Evolutionary conservation across 148 eudicot genomes (phyloP).

Genomic region (Nepenthes gracilis): DNA sequence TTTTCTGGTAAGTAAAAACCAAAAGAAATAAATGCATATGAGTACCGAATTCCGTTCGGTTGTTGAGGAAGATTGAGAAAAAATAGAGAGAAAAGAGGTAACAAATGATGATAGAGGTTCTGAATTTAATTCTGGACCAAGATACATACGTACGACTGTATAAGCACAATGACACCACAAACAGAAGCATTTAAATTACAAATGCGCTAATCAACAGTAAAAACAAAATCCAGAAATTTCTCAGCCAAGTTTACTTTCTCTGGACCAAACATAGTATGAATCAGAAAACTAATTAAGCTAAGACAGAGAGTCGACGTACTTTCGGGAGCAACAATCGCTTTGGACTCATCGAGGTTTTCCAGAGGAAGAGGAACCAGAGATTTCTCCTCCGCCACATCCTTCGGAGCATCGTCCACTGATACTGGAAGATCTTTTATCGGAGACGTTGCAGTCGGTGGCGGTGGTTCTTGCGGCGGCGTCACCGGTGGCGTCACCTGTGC

Average conservation of each 20-base stretch:
- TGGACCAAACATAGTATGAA: not conserved
- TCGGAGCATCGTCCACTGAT: not conserved
- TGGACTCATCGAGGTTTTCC: slow-evolving; percentile 18
- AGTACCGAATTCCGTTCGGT: too few species aligned
- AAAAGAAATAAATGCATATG: too few species aligned
- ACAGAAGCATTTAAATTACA: too few species aligned
- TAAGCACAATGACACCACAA: too few species aligned
- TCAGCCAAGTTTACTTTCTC: too few species aligned
- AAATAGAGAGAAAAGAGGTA: too few species aligned
- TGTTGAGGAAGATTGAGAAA: too few species aligned
- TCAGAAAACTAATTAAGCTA: not conserved
- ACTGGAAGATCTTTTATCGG: not conserved
- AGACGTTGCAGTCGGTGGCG: not conserved
- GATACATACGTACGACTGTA: too few species aligned
- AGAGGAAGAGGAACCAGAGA: slow-evolving; percentile 14
- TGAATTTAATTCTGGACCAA: too few species aligned
- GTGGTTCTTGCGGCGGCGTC: not conserved
- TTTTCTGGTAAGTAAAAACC: too few species aligned
- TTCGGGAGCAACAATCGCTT: slow-evolving; percentile 34
- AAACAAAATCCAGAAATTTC: too few species aligned
- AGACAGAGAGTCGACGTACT: slow-evolving; percentile 15
- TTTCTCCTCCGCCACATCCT: slow-evolving; percentile 32
- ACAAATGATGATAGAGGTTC: not conserved
- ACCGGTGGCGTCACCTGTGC: not conserved
- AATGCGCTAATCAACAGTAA: too few species aligned